Evolutionary conservation across 495 filamentous ascomycete species (phyloP).

Genomic region (Penicillium herquei): DNA sequence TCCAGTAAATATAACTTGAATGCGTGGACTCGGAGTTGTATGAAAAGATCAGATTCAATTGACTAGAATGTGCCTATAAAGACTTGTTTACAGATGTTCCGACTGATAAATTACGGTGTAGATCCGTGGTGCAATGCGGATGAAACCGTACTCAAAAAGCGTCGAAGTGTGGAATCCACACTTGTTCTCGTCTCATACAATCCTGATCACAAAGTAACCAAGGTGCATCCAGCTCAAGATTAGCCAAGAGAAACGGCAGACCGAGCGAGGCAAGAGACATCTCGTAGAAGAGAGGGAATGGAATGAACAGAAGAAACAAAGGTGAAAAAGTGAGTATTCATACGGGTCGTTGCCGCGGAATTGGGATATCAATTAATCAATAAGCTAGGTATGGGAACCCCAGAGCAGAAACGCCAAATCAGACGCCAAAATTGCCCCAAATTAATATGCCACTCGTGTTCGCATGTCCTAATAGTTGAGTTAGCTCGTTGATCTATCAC

Average conservation of each 20-base stretch:
- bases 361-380: slow-evolving; percentile 22
- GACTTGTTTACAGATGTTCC: slow-evolving; percentile 33
- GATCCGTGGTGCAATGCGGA: slow-evolving; percentile 37
- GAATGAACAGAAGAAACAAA: neutral
- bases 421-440: slow-evolving; percentile 25
- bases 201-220: slow-evolving; percentile 16
- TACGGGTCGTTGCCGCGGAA: slow-evolving; percentile 14
- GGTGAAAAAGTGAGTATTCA: slow-evolving; percentile 2
- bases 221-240: slow-evolving; percentile 59
- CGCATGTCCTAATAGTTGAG: slow-evolving; percentile 68
- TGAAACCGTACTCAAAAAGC: slow-evolving; percentile 57
- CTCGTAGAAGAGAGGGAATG: neutral
- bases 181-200: slow-evolving; percentile 53
- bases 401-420: slow-evolving; percentile 19
- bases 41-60: neutral
- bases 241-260: slow-evolving; percentile 44
- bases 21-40: no score
- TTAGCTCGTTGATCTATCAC: slow-evolving; percentile 17
- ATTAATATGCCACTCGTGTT: slow-evolving; percentile 79
- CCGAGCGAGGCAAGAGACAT: slow-evolving; percentile 59
- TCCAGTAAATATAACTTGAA: no score
- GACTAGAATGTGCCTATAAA: neutral
- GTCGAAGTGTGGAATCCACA: slow-evolving; percentile 33
- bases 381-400: slow-evolving; percentile 31
- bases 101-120: slow-evolving; percentile 53